Percentiles rank a stretch among this genome's conserved stretches.
phyloP scores from a whole-genome alignment of 2,329 filamentous ascomycete genomes.

The Calonectria honghensis region DNA sequence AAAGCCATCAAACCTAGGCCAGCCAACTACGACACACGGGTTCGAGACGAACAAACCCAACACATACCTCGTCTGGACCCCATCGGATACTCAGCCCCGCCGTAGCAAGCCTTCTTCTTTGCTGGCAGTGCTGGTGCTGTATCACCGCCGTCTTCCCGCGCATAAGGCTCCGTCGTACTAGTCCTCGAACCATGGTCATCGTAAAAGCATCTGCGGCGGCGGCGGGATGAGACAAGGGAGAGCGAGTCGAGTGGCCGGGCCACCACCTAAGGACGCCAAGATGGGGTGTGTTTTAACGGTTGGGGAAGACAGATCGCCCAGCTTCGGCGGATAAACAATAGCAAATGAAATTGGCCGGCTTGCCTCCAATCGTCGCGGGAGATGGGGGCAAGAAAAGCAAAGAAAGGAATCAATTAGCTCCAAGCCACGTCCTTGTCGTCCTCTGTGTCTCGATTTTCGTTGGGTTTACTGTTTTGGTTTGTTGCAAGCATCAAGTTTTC shows the following conservation, averaged over 20 bases:
- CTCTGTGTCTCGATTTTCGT: neutral
- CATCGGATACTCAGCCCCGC: constrained; percentile 55
- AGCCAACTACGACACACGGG: constrained; percentile 11
- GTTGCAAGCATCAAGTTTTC: neutral
- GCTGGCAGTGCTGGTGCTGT: constrained; percentile 26
- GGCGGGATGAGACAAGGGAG: neutral
- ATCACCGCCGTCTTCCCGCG: constrained; percentile 32
- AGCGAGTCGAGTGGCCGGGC: neutral
- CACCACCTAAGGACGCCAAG: neutral
- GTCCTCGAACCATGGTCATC: constrained; percentile 45
- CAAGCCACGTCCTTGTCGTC: neutral
- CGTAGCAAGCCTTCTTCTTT: constrained; percentile 46
- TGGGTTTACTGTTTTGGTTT: neutral
- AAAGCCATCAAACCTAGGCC: neutral
- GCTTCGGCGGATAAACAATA: neutral
- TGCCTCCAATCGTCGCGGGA: neutral
- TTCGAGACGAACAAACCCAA: neutral
- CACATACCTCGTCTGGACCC: constrained; percentile 57
- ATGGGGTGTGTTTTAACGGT: neutral
- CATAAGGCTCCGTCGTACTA: constrained; percentile 43
- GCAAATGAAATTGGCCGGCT: neutral
- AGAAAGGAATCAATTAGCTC: neutral
- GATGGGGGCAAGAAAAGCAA: neutral
- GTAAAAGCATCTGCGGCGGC: neutral
- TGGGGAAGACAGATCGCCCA: neutral